Evolutionary conservation across 2,329 filamentous ascomycete species (phyloP).

Genomic region (Calonectria fujianensis): DNA sequence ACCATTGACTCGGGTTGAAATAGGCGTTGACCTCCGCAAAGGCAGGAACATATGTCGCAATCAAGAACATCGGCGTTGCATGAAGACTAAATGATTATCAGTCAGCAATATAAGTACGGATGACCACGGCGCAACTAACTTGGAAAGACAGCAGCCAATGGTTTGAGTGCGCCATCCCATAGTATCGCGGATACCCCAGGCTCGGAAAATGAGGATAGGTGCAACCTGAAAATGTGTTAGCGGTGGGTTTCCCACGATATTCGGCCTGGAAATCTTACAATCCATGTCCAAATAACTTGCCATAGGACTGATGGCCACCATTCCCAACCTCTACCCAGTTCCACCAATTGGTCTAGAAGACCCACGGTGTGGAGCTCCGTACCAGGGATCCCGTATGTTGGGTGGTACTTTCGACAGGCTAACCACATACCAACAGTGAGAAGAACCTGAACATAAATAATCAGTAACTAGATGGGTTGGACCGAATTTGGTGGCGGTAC

Average conservation of each 20-base stretch:
- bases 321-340: slow-evolving; percentile 74
- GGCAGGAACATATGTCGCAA: slow-evolving; percentile 71
- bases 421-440: slow-evolving; percentile 76
- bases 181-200: slow-evolving; percentile 77
- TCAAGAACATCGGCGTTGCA: slow-evolving; percentile 79
- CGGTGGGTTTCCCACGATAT: rapidly evolving
- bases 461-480: neutral
- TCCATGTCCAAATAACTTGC: slow-evolving; percentile 77
- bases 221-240: slow-evolving; percentile 57
- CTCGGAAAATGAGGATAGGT: slow-evolving; percentile 75
- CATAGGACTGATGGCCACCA: slow-evolving; percentile 78
- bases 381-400: slow-evolving; percentile 74
- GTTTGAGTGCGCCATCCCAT: slow-evolving; percentile 80
- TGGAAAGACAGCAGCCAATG: slow-evolving; percentile 67
- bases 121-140: slow-evolving; percentile 55
- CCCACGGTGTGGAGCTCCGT: slow-evolving; percentile 63
- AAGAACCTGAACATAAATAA: slow-evolving; percentile 65
- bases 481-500: slow-evolving; percentile 58
- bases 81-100: slow-evolving; percentile 67
- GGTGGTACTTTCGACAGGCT: slow-evolving; percentile 78
- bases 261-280: slow-evolving; percentile 58
- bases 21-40: slow-evolving; percentile 71
- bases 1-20: slow-evolving; percentile 77
- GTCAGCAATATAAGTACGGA: slow-evolving; percentile 11
- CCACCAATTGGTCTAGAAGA: slow-evolving; percentile 62